Percentiles rank a stretch among this genome's conserved stretches.
Evolutionary conservation across 192 early-diverging fungal species (phyloP).

Genomic region (Obelidium mucronatum): DNA sequence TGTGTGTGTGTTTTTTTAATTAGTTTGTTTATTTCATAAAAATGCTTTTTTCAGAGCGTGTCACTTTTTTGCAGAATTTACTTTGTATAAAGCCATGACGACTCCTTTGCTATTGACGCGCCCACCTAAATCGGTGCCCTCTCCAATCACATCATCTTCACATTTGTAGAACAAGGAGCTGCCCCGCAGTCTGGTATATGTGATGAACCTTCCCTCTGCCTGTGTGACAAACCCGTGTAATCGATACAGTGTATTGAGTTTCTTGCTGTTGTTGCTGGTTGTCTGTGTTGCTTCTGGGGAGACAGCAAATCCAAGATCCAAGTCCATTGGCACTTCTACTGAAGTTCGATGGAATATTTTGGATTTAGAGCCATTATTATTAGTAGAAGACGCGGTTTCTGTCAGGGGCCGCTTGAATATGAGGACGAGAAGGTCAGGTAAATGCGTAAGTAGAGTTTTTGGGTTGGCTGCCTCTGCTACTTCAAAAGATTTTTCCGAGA

Average conservation of each 20-base stretch:
- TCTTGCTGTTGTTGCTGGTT: slow-evolving; percentile 2
- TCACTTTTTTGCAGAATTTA: no score
- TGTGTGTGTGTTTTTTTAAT: background rate
- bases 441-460: slow-evolving; percentile 19
- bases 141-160: slow-evolving; percentile 41
- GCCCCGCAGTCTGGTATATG: slow-evolving; percentile 44
- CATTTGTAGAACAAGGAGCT: slow-evolving; percentile 28
- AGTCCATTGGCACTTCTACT: slow-evolving; percentile 50
- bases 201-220: slow-evolving; percentile 49
- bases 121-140: slow-evolving; percentile 43
- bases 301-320: slow-evolving; percentile 46
- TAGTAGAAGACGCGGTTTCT: no score
- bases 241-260: slow-evolving; percentile 42
- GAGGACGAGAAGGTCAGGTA: slow-evolving; percentile 45
- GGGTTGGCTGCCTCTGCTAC: background rate
- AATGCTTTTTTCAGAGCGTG: no score
- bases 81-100: slow-evolving; percentile 41
- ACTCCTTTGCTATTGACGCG: slow-evolving; percentile 48
- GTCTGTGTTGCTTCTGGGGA: slow-evolving; percentile 10
- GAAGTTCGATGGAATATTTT: slow-evolving; percentile 37
- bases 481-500: background rate
- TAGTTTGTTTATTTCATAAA: no score
- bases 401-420: slow-evolving; percentile 39
- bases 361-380: no score
- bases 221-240: slow-evolving; percentile 59